Conservation (phyloP, 352 stramenopile species). For the Phytophthora agathidicida region DNA sequence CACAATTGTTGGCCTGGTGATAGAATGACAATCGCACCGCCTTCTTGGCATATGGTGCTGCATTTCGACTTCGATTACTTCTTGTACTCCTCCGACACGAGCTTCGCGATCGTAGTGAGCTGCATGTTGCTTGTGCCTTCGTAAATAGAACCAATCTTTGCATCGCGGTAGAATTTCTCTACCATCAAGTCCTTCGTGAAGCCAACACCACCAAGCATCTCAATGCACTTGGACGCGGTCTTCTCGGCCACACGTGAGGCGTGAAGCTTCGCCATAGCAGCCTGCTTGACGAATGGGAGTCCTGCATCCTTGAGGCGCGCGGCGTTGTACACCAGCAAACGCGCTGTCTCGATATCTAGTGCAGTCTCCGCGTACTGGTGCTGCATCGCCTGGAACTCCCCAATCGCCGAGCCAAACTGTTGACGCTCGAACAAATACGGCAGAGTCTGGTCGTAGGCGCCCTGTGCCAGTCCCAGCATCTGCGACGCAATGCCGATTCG, state of each 20-base stretch:
- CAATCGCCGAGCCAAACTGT: constrained; percentile 95
- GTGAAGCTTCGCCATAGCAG: constrained; percentile 97
- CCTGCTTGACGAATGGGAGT: constrained; percentile 96
- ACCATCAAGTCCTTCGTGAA: constrained; percentile 95
- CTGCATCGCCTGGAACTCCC: constrained; percentile 97
- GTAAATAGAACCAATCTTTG: constrained; percentile 98
- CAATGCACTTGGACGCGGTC: constrained; percentile 95
- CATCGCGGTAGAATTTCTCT: constrained; percentile 98
- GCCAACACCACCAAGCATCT: constrained; percentile 95
- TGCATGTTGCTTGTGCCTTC: constrained; percentile 98
- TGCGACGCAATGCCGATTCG: constrained; percentile 98
- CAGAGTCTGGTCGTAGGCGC: constrained; percentile 94
- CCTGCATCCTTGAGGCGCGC: constrained; percentile 94
- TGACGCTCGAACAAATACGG: constrained; percentile 97
- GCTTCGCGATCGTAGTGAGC: constrained; percentile 93
- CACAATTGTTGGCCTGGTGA: no score
- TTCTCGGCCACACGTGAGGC: constrained; percentile 95
- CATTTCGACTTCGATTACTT: constrained; percentile 46
- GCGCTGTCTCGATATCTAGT: constrained; percentile 93
- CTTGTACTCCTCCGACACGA: constrained; percentile 90
- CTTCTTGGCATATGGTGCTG: no score
- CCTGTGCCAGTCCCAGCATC: constrained; percentile 96
- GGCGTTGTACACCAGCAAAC: constrained; percentile 95
- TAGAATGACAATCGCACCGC: no score
- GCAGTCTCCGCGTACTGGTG: constrained; percentile 96